Percentiles rank a stretch among this genome's conserved stretches.
Evolutionary conservation across 1,284 basidiomycete species (phyloP).

Genomic region (Paramarasmius palmivorus): DNA sequence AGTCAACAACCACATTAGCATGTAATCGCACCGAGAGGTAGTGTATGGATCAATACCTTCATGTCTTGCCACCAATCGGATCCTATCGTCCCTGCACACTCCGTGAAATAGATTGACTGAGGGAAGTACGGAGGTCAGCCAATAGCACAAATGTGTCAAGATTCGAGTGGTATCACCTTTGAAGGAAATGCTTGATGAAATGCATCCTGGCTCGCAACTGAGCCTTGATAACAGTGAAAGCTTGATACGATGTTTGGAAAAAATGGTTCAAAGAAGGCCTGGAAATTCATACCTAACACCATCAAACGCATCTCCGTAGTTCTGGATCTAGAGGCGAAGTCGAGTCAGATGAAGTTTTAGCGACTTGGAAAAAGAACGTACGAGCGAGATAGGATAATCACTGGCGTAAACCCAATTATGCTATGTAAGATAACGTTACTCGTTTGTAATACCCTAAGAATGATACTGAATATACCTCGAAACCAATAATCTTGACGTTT

Average conservation of each 20-base stretch:
- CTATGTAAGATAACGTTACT: too few relatives aligned
- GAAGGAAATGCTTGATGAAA: constrained; percentile 29
- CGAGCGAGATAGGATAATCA: constrained; percentile 28
- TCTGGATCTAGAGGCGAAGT: constrained; percentile 20
- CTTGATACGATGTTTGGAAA: too few relatives aligned
- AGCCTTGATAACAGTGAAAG: constrained; percentile 37
- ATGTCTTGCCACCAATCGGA: constrained; percentile 61
- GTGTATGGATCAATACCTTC: constrained; percentile 34
- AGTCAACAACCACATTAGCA: not conserved
- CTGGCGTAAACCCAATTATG: constrained; percentile 35
- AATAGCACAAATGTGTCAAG: not conserved
- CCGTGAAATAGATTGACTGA: constrained; percentile 21
- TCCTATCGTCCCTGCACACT: constrained; percentile 27
- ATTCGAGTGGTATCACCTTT: constrained; percentile 24
- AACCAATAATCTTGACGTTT: constrained; percentile 33
- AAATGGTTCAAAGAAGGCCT: too few relatives aligned
- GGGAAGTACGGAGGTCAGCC: not conserved
- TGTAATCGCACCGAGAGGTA: not conserved
- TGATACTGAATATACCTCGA: constrained; percentile 9
- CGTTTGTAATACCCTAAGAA: too few relatives aligned
- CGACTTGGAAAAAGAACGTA: not conserved
- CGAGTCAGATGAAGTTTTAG: not conserved
- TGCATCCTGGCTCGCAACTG: constrained; percentile 21
- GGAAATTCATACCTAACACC: constrained; percentile 32
- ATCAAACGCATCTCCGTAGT: constrained; percentile 29